phyloP scores from a whole-genome alignment of 371 early-diverging fungal genomes.

The Nematocida sp. region DNA sequence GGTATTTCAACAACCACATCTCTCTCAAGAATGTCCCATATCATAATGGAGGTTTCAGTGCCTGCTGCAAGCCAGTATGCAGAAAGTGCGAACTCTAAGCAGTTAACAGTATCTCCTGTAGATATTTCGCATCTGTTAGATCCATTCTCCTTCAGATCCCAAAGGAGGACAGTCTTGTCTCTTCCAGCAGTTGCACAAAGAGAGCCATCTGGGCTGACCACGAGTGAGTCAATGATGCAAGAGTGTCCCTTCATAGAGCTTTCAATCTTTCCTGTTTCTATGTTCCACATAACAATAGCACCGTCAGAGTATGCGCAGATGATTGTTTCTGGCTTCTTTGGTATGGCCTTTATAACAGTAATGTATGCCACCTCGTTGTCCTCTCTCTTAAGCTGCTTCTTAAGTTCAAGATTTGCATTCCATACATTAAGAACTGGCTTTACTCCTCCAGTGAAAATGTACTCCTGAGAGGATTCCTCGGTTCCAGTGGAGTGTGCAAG shows the following conservation, averaged over 20 bases:
- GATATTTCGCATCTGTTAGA: constrained; percentile 90
- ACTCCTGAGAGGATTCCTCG: constrained; percentile 16
- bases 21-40: constrained; percentile 97
- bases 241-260: constrained; percentile 96
- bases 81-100: constrained; percentile 94
- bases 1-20: constrained; percentile 83
- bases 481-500: constrained; percentile 61
- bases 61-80: constrained; percentile 99
- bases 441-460: constrained; percentile 66
- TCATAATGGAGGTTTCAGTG: constrained; percentile 87
- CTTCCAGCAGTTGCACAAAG: constrained; percentile 97
- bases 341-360: constrained; percentile 62
- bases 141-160: constrained; percentile 96
- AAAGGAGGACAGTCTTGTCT: constrained; percentile 94
- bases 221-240: constrained; percentile 90
- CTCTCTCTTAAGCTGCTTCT: constrained; percentile 38
- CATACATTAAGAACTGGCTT: constrained; percentile 65
- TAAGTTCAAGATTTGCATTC: constrained; percentile 65
- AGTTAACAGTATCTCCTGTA: constrained; percentile 86
- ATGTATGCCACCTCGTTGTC: constrained; percentile 62
- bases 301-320: constrained; percentile 74
- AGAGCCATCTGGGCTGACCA: constrained; percentile 96
- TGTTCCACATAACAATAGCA: constrained; percentile 97
- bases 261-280: constrained; percentile 88
- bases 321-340: constrained; percentile 56